Conservation (phyloP, 2,329 filamentous ascomycete species). For the Niveomyces coronatus region DNA sequence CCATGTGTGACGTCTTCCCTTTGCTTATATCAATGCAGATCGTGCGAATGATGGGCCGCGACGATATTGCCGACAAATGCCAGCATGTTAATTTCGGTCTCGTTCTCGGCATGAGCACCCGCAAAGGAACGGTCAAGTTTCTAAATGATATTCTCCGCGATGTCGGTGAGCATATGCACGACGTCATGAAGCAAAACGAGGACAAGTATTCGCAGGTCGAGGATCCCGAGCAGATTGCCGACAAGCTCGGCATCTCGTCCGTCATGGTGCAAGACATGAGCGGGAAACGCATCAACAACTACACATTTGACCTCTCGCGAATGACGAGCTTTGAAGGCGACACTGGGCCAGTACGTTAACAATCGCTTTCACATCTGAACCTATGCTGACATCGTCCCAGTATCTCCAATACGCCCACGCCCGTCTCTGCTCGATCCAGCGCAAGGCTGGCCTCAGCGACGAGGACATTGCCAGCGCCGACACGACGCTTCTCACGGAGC, state of each 20-base stretch:
- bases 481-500: conserved; percentile 57
- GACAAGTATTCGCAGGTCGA: conserved; percentile 85
- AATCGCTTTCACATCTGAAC: not conserved
- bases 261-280: conserved; percentile 99
- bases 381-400: not conserved
- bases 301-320: conserved; percentile 66
- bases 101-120: conserved; percentile 60
- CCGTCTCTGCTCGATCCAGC: conserved; percentile 55
- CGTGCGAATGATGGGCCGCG: conserved; percentile 58
- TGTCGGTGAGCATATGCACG: conserved; percentile 92
- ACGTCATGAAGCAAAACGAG: conserved; percentile 86
- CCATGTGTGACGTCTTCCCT: conserved; percentile 37
- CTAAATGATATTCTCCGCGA: conserved; percentile 56
- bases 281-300: conserved; percentile 68
- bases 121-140: conserved; percentile 65
- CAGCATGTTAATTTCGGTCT: conserved; percentile 70
- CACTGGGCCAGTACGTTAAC: conserved; percentile 51
- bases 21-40: conserved; percentile 39
- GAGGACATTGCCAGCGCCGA: conserved; percentile 54
- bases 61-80: conserved; percentile 56
- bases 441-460: conserved; percentile 41
- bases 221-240: conserved; percentile 70
- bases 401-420: conserved; percentile 79
- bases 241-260: conserved; percentile 66
- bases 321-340: conserved; percentile 82